Evolutionary conservation across 306 rosid genomes (phyloP), one percentile per base, ranked within the genome.

Genomic region (Prosopis cineraria): DNA sequence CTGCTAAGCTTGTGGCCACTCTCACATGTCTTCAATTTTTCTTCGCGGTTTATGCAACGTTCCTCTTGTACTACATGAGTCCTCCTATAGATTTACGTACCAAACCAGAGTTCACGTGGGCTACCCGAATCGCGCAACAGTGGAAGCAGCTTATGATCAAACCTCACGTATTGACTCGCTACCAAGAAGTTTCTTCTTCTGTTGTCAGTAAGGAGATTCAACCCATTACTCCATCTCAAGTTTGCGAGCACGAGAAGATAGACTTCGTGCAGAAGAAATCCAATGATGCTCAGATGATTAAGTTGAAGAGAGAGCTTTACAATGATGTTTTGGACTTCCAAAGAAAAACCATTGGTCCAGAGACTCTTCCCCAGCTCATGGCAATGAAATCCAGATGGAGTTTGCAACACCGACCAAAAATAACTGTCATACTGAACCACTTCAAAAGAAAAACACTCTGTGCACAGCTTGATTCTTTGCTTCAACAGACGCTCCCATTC

Each of bases 371-470:
- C 69, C 80, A 93, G 89, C 84, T 95, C 3, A 81, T 93, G 96
- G 84, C 88, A 43, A 90, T 93, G 93, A 95, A 90, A 82, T 95
- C 99, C 31, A 89, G 84, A 68, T 95, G 98, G 97, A 89, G 85
- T 70, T 45, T 85, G 80, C 68, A 53, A 12, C 88, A 74, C 14
- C 88, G 47, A 25, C 91, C 98, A 5, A 93, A 88, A 83, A 79
- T 93, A 77, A 91, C 97, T 0, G 97, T 95, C 10, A 80, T 95
- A 19, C 73, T 95, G 9, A 95, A 95, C 85, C 99, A 95, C 65
- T 95, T 93, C 89, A 95, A 95, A 87, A 88, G 99, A 79, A 95
- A 87, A 70, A 95, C 99, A 41, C 94, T 95, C 4, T 95, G 99
- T 73, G 85, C 98, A 33, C 98, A 95, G 68, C 87, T 93, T 39